Evolutionary conservation across 257 asterid genomes (phyloP), one percentile per base, ranked within the genome.

Genomic region (Ilex asprella): DNA sequence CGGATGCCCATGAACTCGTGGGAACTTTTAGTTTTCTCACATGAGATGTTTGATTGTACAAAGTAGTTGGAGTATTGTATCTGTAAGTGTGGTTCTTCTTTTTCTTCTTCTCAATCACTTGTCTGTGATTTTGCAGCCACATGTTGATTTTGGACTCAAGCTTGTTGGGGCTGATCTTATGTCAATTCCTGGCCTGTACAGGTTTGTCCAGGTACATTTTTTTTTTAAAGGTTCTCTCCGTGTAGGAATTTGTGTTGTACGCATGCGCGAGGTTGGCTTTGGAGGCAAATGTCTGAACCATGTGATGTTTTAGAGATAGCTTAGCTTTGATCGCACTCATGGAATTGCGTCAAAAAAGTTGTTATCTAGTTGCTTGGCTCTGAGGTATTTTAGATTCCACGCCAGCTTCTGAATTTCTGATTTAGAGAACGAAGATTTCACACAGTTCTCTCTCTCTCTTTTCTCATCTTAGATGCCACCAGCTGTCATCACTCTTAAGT

Each of bases 141-240:
- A 89, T 71, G 88, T 89, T 67, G 99, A 93, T 80, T 93, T 93
- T 32, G 99, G 99, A 16, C 76, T 93, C 72, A 93, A 81, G 84
- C 82, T 89, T 57, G 66, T 65, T 55, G 97, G 97, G 63, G 97
- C 96, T 67, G 99, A 93, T 85, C 95, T 93, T 67, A 93, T 89
- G 99, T 89, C 99, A 54, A 79, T 93, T 77, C 99, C 99, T 58
- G 97, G 97, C 57, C 35, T 82, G 44, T 89, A 93, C 82, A 53
- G 84, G 68, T 67, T 82, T 70, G 88, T 87, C 54, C 99, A 93
- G 95, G 99, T 93, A 79, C 30, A 52, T 14, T 14, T 54, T 30
- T 69, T 32, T 53, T 30, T 59, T 39, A 15, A 39, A 16, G 64
- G 47, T 55, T 67, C 66, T 30, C 49, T 57, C 39, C 51, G 46